Evolutionary conservation across 441 rosid species (phyloP), one percentile per base, ranked within the genome.

Genomic region (Dalechampia spathulata): DNA sequence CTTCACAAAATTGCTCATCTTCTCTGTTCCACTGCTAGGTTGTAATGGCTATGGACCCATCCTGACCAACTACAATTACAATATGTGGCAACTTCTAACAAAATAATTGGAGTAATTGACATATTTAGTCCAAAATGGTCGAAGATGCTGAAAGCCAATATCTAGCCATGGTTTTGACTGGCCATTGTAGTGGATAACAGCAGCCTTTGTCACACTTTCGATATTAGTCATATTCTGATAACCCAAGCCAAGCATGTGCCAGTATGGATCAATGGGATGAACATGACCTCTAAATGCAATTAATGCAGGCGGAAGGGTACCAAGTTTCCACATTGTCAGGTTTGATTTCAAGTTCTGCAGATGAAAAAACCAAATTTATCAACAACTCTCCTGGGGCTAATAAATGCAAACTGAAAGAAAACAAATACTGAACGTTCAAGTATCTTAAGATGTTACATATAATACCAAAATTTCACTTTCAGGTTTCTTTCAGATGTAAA

Each of bases 221-320:
- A 78, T 45, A 56, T 68, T 73, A 54, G 93, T 93, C 64, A 77
- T 81, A 46, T 66, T 80, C 78, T 93, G 99, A 60, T 93, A 90
- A 20, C 97, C 99, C 77, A 93, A 74, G 37, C 99, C 99, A 36
- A 93, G 97, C 97, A 93, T 78, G 75, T 90, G 99, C 99, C 99
- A 93, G 16, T 80, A 76, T 28, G 95, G 86, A 49, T 94, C 95
- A 32, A 93, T 87, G 26, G 94, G 79, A 43, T 76, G 97, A 49
- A 93, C 78, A 43, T 87, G 87, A 44, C 94, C 94, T 76, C 75
- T 85, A 71, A 90, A 93, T 60, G 99, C 97, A 57, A 93, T 90
- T 74, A 94, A 71, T 47, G 98, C 95, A 16, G 99, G 99, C 5
- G 99, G 98, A 47, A 94, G 75, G 4, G 99, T 90, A 58, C 99